phyloP scores from a whole-genome alignment of 306 rosid genomes.

The Trifolium subterraneum region DNA sequence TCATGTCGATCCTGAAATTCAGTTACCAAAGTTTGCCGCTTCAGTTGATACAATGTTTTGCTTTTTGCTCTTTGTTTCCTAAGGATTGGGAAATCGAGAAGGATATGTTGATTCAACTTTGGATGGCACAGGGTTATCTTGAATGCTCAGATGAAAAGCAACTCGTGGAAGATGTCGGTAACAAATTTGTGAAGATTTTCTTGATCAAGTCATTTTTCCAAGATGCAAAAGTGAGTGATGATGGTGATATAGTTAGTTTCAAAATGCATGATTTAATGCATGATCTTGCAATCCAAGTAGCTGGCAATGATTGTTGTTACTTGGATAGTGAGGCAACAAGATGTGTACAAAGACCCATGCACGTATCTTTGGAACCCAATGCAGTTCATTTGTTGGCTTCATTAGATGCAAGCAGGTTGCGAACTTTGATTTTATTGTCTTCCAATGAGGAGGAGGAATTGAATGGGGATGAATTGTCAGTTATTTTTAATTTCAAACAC shows the following conservation, averaged over 20 bases:
- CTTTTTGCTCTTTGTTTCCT: slow-evolving; percentile 24
- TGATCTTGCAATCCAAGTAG: background rate
- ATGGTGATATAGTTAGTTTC: too few species aligned
- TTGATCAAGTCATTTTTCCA: too few species aligned
- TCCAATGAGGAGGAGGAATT: background rate
- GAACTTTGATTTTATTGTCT: background rate
- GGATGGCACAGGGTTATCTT: slow-evolving; percentile 41
- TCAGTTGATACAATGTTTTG: slow-evolving; percentile 23
- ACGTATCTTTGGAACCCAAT: background rate
- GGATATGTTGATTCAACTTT: slow-evolving; percentile 32
- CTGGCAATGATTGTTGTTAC: background rate
- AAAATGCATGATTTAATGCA: too few species aligned
- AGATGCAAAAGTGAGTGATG: too few species aligned
- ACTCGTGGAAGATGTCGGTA: background rate
- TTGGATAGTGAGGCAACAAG: background rate
- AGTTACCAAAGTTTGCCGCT: slow-evolving; percentile 17
- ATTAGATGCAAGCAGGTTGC: slow-evolving; percentile 2
- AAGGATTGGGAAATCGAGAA: slow-evolving; percentile 10
- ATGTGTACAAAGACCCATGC: background rate
- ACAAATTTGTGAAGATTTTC: too few species aligned
- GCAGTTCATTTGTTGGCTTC: background rate
- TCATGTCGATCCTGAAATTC: background rate
- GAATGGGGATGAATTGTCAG: background rate
- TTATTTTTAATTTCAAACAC: background rate
- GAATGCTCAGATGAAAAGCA: background rate